Conservation (phyloP, 1,284 basidiomycete genomes). For the Kwoniella shivajii region DNA sequence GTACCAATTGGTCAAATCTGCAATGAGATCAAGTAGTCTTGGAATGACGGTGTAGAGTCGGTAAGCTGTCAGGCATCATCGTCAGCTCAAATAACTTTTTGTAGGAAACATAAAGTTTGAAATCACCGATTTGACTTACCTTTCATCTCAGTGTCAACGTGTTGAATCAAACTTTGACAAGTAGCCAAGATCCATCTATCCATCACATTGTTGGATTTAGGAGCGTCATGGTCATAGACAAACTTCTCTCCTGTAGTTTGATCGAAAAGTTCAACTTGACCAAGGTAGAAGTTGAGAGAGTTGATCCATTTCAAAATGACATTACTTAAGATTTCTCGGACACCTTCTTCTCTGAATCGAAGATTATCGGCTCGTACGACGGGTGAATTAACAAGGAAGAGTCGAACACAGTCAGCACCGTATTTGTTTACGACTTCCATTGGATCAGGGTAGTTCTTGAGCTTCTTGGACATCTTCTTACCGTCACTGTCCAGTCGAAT, state of each 20-base stretch:
- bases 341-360: conserved; percentile 96
- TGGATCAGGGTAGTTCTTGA: conserved; percentile 98
- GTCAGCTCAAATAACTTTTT: neutral
- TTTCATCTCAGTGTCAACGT: conserved; percentile 93
- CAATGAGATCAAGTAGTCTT: conserved; percentile 86
- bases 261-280: conserved; percentile 86
- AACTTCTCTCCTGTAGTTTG: conserved; percentile 81
- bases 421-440: conserved; percentile 86
- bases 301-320: conserved; percentile 99
- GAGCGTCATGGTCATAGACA: conserved; percentile 81
- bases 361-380: conserved; percentile 98
- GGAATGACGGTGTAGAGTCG: conserved; percentile 98
- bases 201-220: conserved; percentile 92
- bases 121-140: too few species aligned
- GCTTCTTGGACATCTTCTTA: conserved; percentile 99
- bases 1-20: conserved; percentile 99
- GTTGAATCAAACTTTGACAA: conserved; percentile 92
- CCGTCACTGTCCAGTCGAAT: conserved; percentile 68
- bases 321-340: conserved; percentile 91
- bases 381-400: conserved; percentile 99
- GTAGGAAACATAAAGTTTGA: neutral
- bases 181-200: conserved; percentile 97
- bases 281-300: conserved; percentile 98
- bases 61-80: conserved; percentile 62
- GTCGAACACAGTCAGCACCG: conserved; percentile 94